Percentiles rank a stretch among this genome's conserved stretches.
Conservation (phyloP, 768 basidiomycete species). For the Calocera viscosa region DNA sequence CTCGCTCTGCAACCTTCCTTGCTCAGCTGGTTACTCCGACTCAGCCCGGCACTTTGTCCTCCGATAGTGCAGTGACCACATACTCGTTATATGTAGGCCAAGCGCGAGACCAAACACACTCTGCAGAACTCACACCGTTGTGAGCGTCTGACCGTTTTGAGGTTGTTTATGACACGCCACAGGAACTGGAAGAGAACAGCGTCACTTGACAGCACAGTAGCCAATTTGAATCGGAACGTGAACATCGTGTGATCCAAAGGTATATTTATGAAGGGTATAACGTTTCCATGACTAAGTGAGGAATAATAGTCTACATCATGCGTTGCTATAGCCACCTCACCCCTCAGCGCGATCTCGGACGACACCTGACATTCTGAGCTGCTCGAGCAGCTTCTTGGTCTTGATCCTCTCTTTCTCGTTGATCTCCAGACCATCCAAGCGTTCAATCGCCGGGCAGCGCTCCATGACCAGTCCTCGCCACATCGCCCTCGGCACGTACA, state of each 20-base stretch:
- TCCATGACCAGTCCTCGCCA: slow-evolving; percentile 85
- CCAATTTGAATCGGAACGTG: no score
- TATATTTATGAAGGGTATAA: slow-evolving; percentile 7
- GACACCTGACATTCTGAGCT: slow-evolving; percentile 26
- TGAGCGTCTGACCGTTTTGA: no score
- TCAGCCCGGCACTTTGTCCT: no score
- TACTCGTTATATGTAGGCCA: no score
- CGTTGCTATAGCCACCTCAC: not conserved
- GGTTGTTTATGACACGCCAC: no score
- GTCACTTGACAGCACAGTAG: no score
- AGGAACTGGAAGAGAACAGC: no score
- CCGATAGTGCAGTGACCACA: no score
- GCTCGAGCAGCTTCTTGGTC: slow-evolving; percentile 54
- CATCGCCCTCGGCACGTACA: slow-evolving; percentile 72
- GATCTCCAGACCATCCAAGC: slow-evolving; percentile 80
- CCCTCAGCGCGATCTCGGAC: not conserved
- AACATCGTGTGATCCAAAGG: not conserved
- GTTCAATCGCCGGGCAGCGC: slow-evolving; percentile 48
- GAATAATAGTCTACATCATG: not conserved
- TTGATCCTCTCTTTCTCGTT: slow-evolving; percentile 75
- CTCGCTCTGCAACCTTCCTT: no score
- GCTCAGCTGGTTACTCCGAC: no score
- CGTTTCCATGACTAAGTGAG: not conserved
- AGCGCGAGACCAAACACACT: no score
- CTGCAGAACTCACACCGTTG: no score